A percentile compares a stretch with the other conserved stretches of the same genome.
phyloP scores from a whole-genome alignment of 805 yeast genomes.

The Priceomyces haplophilus region DNA sequence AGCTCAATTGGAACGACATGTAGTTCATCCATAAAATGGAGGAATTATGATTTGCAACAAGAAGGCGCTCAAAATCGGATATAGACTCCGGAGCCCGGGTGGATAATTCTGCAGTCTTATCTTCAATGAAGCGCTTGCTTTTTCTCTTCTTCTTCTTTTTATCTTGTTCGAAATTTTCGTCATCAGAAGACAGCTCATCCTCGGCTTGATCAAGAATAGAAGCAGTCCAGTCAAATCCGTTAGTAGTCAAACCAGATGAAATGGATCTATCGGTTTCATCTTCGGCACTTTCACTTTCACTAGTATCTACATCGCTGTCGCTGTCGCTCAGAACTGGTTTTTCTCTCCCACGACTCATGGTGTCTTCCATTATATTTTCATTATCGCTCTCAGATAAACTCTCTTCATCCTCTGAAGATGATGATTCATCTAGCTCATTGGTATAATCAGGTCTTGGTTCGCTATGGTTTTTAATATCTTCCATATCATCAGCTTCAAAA shows the following conservation, averaged over 20 bases:
- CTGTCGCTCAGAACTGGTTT: conserved; percentile 23
- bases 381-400: conserved; percentile 34
- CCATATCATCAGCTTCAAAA: conserved; percentile 19
- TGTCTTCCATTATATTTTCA: conserved; percentile 29
- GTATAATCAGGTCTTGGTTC: conserved; percentile 25
- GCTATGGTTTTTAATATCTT: conserved; percentile 14
- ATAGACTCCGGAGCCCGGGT: conserved; percentile 89
- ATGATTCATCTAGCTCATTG: conserved; percentile 18
- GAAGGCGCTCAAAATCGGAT: conserved; percentile 85
- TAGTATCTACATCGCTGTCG: conserved; percentile 25
- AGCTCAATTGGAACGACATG: conserved; percentile 95
- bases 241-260: conserved; percentile 64
- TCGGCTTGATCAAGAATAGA: conserved; percentile 79
- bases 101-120: conserved; percentile 79
- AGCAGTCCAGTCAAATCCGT: conserved; percentile 96
- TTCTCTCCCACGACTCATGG: conserved; percentile 21
- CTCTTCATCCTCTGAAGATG: conserved; percentile 19
- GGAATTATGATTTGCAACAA: conserved; percentile 90
- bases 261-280: conserved; percentile 13
- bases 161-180: conserved; percentile 56
- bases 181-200: conserved; percentile 51
- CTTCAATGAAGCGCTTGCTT: conserved; percentile 57
- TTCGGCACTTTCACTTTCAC: conserved; percentile 26
- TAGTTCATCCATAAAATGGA: conserved; percentile 96
- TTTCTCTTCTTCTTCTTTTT: conserved; percentile 45